Evolutionary conservation across 306 rosid species (phyloP).

Genomic region (Purshia tridentata): DNA sequence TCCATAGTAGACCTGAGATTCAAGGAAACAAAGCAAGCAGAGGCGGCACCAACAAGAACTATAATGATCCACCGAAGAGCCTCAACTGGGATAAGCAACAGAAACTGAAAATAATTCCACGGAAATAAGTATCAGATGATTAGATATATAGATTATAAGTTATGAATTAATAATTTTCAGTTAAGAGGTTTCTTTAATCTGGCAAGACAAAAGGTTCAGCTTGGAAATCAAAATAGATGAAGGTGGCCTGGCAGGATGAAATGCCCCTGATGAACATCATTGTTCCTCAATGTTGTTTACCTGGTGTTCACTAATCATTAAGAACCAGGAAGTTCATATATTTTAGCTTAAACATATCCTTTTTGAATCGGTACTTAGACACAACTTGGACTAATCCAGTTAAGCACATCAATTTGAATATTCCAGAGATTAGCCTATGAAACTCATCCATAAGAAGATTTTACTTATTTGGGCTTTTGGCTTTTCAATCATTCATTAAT

Average conservation of each 20-base stretch:
- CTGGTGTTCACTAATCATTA: background rate
- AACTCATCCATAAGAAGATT: background rate
- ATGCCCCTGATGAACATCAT: background rate
- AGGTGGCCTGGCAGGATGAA: background rate
- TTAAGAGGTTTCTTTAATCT: background rate
- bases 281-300: background rate
- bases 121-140: constrained; percentile 27
- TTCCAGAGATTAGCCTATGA: background rate
- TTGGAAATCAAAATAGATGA: background rate
- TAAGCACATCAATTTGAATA: background rate
- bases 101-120: constrained; percentile 59
- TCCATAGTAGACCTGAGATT: constrained; percentile 63
- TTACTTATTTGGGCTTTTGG: background rate
- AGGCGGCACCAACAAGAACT: constrained; percentile 61
- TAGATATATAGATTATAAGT: constrained; percentile 4
- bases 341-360: background rate
- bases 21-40: constrained; percentile 81
- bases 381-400: background rate
- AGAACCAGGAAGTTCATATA: background rate
- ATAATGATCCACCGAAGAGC: constrained; percentile 77
- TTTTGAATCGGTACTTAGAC: background rate
- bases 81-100: constrained; percentile 84
- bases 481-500: background rate
- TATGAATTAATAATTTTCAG: background rate
- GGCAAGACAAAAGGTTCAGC: background rate